Base-by-base conservation (phyloP, 129 eudicot species). In the Tagetes erecta region DNA sequence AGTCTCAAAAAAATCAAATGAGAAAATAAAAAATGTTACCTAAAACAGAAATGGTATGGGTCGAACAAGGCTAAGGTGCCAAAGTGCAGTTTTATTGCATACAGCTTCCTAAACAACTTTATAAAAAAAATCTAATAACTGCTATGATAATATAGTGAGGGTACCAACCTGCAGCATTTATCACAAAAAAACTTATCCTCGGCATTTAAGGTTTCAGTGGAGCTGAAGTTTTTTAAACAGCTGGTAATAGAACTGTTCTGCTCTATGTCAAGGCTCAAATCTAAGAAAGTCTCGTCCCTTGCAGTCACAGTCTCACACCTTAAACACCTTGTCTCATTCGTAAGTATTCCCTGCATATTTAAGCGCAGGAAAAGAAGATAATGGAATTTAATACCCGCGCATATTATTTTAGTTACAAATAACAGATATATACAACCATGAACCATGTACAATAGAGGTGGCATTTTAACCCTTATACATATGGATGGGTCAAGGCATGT, bases 241-340 rank as follows among this genome's bases (percentile, higher is more conserved):
- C 96, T 92, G 1, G 96, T 92, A 20, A 92, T 92, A 44, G 97
- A 92, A 78, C 89, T 91, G 83, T 56, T 56, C 3, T 56, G 63
- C 63, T 56, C 63, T 56, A 56, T 56, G 30, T 56, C 63, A 30
- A 56, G 63, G 63, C 63, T 56, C 4, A 56, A 30, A 56, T 56
- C 37, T 56, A 56, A 56, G 63, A 56, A 56, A 56, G 63, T 56
- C 63, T 56, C 63, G 37, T 91, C 96, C 81, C 96, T 85, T 64
- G 97, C 97, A 6, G 97, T 92, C 56, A 92, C 96, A 27, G 97
- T 92, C 84, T 92, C 97, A 31, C 97, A 92, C 84, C 93, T 83
- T 66, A 92, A 71, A 75, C 97, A 92, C 76, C 87, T 87, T 33
- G 97, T 92, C 83, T 92, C 97, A 70, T 92, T 92, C 6, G 97